Base-by-base conservation (phyloP, 2,329 filamentous ascomycete genomes). In the Mariannaea sp. region DNA sequence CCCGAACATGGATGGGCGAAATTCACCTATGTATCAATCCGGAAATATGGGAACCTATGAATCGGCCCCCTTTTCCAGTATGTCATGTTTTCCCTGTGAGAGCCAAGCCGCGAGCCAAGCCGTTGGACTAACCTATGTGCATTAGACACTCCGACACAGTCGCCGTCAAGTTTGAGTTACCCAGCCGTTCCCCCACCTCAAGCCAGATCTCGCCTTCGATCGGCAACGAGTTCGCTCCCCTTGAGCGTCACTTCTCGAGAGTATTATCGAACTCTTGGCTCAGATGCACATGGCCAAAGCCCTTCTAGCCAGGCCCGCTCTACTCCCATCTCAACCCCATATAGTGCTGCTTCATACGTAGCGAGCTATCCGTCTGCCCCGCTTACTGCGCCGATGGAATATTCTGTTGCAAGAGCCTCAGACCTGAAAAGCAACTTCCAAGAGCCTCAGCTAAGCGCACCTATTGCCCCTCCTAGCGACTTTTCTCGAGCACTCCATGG, bases 361-460 rank as follows among this genome's bases (percentile, higher is more conserved):
- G 73, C 74, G 4, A 78, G 78, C 58, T 83, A 80, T 60, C 75
- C 80, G 1, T 79, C 80, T 5, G 79, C 80, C 5, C 80, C 82
- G 1, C 70, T 83, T 12, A 77, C 78, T 3, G 78, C 80, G 1
- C 80, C 80, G 1, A 73, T 80, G 56, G 80, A 83, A 46, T 82
- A 80, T 59, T 73, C 77, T 3, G 53, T 59, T 0, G 55, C 55
- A 12, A 59, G 60, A 41, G 27, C 59, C 1, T 58, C 64, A 5
- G 52, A 46, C 47, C 66, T 70, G 44, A 65, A 71, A 52, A 55
- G 69, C 55, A 63, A 67, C 10, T 69, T 72, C 24, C 70, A 68
- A 16, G 79, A 82, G 77, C 74, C 80, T 3, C 80, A 83, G 62
- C 73, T 83, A 71, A 81, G 77, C 61, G 79, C 80, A 2, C 80